phyloP scores from a whole-genome alignment of 306 rosid species.

The Inga oerstediana region DNA sequence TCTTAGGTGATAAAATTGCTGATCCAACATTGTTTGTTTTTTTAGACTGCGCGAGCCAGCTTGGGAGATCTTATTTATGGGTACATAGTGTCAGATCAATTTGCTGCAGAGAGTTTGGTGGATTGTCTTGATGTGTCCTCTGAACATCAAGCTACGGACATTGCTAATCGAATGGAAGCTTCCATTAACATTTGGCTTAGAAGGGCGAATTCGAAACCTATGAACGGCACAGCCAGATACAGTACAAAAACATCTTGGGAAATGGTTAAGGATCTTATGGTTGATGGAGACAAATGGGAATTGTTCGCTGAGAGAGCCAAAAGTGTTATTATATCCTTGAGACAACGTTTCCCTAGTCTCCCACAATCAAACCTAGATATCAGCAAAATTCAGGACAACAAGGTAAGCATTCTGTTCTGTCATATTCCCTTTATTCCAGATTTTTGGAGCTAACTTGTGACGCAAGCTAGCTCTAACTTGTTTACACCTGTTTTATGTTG shows the following conservation, averaged over 20 bases:
- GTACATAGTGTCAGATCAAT: slow-evolving; percentile 83
- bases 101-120: slow-evolving; percentile 79
- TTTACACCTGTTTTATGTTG: slow-evolving; percentile 16
- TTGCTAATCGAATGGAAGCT: slow-evolving; percentile 84
- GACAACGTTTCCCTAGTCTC: slow-evolving; percentile 91
- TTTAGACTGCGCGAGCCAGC: slow-evolving; percentile 84
- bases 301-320: slow-evolving; percentile 92
- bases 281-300: slow-evolving; percentile 84
- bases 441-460: background rate
- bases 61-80: slow-evolving; percentile 94
- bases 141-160: slow-evolving; percentile 94
- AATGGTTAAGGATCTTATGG: slow-evolving; percentile 93
- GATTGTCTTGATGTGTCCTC: slow-evolving; percentile 89
- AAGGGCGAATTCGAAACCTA: slow-evolving; percentile 61
- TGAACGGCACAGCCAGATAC: slow-evolving; percentile 39
- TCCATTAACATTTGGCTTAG: slow-evolving; percentile 73
- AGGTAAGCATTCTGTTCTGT: slow-evolving; percentile 45
- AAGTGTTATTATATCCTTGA: slow-evolving; percentile 76
- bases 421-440: background rate
- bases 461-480: background rate
- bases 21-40: slow-evolving; percentile 36
- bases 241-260: slow-evolving; percentile 92
- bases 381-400: slow-evolving; percentile 95
- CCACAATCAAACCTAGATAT: slow-evolving; percentile 88
- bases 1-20: slow-evolving; percentile 9